Percentiles rank a stretch among this genome's conserved stretches.
Evolutionary conservation across 192 early-diverging fungal species (phyloP).

Genomic region (Coemansia sp.): DNA sequence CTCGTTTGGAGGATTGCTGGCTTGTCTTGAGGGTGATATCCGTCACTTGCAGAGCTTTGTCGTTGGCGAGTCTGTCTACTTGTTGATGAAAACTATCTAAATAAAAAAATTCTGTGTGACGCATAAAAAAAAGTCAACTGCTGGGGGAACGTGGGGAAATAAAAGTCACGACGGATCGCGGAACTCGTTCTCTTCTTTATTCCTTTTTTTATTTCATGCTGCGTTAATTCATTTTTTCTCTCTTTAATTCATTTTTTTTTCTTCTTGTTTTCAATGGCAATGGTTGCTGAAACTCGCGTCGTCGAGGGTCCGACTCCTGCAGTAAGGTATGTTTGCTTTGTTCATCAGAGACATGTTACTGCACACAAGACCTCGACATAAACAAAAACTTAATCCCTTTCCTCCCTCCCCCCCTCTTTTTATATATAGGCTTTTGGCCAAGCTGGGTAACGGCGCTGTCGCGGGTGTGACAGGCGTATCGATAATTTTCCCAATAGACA

Average conservation of each 20-base stretch:
- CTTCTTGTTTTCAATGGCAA: neutral
- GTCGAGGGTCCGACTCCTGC: constrained; percentile 25
- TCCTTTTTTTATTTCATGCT: neutral
- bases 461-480: constrained; percentile 64
- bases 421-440: constrained; percentile 45
- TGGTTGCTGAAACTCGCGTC: neutral
- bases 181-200: neutral
- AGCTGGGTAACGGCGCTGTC: constrained; percentile 63
- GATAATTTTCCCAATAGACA: constrained; percentile 70
- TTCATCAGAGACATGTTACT: too few relatives aligned
- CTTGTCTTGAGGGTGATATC: constrained; percentile 87
- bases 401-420: too few relatives aligned
- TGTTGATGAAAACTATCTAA: constrained; percentile 73
- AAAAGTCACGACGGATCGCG: neutral
- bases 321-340: too few relatives aligned
- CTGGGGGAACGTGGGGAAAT: too few relatives aligned
- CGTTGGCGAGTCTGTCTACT: constrained; percentile 89
- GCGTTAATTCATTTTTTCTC: neutral
- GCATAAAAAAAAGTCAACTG: neutral
- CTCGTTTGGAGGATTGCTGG: constrained; percentile 91
- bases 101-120: neutral
- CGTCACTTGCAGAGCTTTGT: constrained; percentile 80
- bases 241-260: neutral
- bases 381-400: neutral
- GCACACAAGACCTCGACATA: neutral